Evolutionary conservation across 192 early-diverging fungal species (phyloP), one percentile per base, ranked within the genome.

Genomic region (Hyaloraphidium curvatum): DNA sequence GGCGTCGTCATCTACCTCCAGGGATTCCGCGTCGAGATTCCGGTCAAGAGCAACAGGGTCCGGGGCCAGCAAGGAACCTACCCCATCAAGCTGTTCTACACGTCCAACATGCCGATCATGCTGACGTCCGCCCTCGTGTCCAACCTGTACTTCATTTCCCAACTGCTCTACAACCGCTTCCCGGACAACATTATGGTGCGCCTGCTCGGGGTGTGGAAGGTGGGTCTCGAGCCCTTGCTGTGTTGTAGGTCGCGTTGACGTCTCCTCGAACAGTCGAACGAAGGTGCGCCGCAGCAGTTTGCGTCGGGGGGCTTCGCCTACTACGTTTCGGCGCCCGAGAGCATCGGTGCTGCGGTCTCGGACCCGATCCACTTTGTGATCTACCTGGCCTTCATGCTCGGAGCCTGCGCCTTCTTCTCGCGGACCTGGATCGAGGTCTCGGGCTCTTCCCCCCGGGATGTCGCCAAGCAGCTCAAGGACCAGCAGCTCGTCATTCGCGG

Each of bases 81-180:
- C 75, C 96, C 96, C 51, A 79, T 99, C 81, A 99, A 99, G 79
- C 74, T 99, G 39, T 97, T 99, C 72, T 99, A 99, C 78, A 99
- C 96, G 30, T 96, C 91, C 60, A 99, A 97, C 76, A 97, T 99
- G 96, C 89, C 95, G 48, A 96, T 99, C 64, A 97, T 99, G 95
- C 82, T 95, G 58, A 48, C 43, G 71, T 96, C 91, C 28, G 90
- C 96, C 33, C 71, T 99, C 55, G 83, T 88, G 31, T 93, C 90
- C 53, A 87, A 99, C 60, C 73, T 94, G 53, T 99, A 93, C 68
- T 86, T 99, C 75, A 88, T 99, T 67, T 94, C 91, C 23, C 96
- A 99, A 78, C 76, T 96, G 67, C 74, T 97, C 56, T 94, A 86
- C 82, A 92, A 86, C 72, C 74, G 93, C 52, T 99, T 94, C 82